Base-by-base conservation (phyloP, 2,329 filamentous ascomycete species). In the Acarospora socialis region DNA sequence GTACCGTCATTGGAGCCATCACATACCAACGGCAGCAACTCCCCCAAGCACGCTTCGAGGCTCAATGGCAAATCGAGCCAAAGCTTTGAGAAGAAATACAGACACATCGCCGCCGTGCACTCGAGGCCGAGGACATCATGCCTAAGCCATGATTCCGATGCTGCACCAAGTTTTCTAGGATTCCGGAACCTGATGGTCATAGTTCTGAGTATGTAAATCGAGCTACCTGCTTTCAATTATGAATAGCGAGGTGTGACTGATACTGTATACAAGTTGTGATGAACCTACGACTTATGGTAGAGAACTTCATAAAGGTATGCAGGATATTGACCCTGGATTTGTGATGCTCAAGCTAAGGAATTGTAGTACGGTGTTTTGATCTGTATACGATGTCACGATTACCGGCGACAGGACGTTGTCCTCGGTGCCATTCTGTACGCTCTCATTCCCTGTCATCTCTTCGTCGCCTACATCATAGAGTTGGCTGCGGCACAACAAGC, bases 101-200 rank as follows among this genome's bases (percentile, higher is more conserved):
- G 83, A 43, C 90, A 98, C 70, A 75, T 92, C 41, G 81, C 81
- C 37, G 86, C 86, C 19, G 74, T 92, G 21, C 90, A 98, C 56
- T 74, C 75, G 5, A 53, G 69, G 44, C 57, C 68, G 21, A 71
- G 73, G 36, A 73, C 79, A 5, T 93, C 87, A 15, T 84, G 80
- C 46, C 65, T 95, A 28, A 93, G 83, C 57, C 79, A 86, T 47
- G 90, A 95, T 52, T 71, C 82, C 2, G 59, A 70, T 27, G 62
- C 61, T 7, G 64, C 75, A 2, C 82, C 86, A 14, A 93, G 82
- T 53, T 95, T 94, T 51, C 60, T 93, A 10, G 90, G 90, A 1
- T 95, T 98, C 52, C 69, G 87, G 38, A 98, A 98, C 52, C 68
- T 98, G 41, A 93, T 94, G 82, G 81, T 93, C 22, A 77, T 95